Conservation (phyloP, 345 rosid species). For the Eucalyptus viminalis region DNA sequence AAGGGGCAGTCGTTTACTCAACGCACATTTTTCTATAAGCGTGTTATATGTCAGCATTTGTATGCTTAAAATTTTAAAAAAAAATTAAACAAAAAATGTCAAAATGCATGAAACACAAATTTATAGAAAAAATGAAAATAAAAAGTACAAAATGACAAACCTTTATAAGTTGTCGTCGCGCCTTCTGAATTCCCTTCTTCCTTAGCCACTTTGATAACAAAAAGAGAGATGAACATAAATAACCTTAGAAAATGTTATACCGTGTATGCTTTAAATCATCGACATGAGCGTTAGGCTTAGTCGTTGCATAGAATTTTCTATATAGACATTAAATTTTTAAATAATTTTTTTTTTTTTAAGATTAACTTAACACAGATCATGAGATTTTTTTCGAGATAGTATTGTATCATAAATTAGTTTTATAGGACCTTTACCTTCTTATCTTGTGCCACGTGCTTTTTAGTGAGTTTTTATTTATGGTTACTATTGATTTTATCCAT, state of each 20-base stretch:
- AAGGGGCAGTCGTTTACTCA: neutral
- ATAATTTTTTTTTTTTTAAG: accelerated
- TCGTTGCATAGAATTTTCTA: no score
- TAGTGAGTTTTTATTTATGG: no score
- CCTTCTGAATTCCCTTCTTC: no score
- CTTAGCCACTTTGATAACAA: neutral
- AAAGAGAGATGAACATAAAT: neutral
- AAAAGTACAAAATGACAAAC: neutral
- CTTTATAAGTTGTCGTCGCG: accelerated
- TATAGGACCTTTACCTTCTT: no score
- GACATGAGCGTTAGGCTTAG: neutral
- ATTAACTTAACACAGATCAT: no score
- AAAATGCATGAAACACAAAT: neutral
- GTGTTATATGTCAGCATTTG: neutral
- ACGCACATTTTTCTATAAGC: neutral
- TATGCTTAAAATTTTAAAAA: neutral
- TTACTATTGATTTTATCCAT: no score
- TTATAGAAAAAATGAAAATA: neutral
- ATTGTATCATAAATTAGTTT: no score
- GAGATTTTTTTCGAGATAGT: no score
- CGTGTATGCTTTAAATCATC: neutral
- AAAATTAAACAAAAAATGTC: neutral
- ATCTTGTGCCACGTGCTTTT: no score
- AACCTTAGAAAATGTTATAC: neutral
- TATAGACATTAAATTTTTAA: no score